Percentiles rank a stretch among this genome's conserved stretches.
Conservation (phyloP, 2,329 filamentous ascomycete species). For the Cytospora paraplurivora region DNA sequence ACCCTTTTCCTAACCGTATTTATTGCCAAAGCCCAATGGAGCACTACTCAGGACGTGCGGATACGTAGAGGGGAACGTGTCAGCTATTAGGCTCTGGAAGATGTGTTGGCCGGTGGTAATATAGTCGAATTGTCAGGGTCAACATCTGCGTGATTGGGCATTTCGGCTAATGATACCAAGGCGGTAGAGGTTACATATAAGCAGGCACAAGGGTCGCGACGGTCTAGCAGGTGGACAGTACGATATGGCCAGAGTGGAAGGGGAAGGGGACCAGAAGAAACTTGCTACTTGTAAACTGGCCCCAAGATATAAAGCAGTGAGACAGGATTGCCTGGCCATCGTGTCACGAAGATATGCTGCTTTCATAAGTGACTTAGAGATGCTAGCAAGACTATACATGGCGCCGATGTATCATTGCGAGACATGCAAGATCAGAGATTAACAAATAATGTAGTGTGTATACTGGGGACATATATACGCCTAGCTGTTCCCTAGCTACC, state of each 20-base stretch:
- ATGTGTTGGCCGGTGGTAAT: too few species aligned
- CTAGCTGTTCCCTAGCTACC: not conserved
- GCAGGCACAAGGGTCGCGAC: not conserved
- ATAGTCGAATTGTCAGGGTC: not conserved
- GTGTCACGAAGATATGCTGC: not conserved
- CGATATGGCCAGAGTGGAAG: not conserved
- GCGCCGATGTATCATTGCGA: too few species aligned
- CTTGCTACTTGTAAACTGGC: too few species aligned
- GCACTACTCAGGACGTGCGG: too few species aligned
- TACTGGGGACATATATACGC: not conserved
- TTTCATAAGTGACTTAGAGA: not conserved
- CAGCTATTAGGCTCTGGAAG: too few species aligned
- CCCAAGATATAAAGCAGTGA: too few species aligned
- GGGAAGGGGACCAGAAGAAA: not conserved
- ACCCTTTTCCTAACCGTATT: too few species aligned
- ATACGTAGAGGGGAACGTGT: too few species aligned
- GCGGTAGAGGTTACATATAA: not conserved
- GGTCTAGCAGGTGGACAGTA: not conserved
- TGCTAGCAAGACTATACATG: not conserved
- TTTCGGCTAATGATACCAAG: not conserved
- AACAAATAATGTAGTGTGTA: not conserved
- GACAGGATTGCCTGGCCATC: too few species aligned
- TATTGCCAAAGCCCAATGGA: too few species aligned
- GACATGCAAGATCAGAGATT: too few species aligned
- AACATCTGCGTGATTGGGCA: not conserved